These are phyloP conservation scores for Lodderomyces pseudojiufengensis DNA, from an alignment of 1,139 yeast genomes.

Conservation along the genomic window DNA sequence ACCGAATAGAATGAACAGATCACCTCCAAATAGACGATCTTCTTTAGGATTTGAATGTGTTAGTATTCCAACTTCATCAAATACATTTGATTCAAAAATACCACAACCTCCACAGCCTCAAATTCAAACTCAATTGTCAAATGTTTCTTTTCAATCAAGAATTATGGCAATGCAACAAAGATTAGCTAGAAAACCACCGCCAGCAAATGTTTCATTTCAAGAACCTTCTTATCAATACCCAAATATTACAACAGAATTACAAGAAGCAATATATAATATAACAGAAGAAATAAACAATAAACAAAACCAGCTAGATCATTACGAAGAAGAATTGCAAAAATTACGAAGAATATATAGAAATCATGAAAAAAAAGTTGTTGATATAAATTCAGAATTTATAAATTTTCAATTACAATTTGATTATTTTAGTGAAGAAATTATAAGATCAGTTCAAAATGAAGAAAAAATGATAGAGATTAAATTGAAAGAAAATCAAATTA, in stretches of 20 bases:
- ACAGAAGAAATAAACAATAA: constrained; percentile 12
- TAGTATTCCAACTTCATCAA: constrained; percentile 6
- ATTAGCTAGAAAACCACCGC: constrained; percentile 10
- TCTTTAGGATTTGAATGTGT: constrained; percentile 12
- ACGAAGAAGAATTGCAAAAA: constrained; percentile 22
- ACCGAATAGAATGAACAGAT: constrained; percentile 5
- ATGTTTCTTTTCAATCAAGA: constrained; percentile 6
- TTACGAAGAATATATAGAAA: constrained; percentile 23
- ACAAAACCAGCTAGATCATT: constrained; percentile 13
- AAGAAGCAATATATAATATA: constrained; percentile 16
- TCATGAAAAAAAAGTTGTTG: constrained; percentile 18
- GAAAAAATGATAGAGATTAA: constrained; percentile 26
- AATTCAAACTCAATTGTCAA: constrained; percentile 4
- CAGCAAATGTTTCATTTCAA: constrained; percentile 5
- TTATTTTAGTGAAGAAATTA: constrained; percentile 24
- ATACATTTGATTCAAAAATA: constrained; percentile 8
- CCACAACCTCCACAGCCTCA: constrained; percentile 8
- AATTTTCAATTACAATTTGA: constrained; percentile 22
- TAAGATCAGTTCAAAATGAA: constrained; percentile 25
- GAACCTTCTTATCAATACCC: constrained; percentile 2
- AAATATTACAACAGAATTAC: constrained; percentile 11
- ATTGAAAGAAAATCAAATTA: constrained; percentile 21
- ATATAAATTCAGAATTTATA: constrained; percentile 17
- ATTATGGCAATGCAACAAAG: constrained; percentile 11
- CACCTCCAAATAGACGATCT: constrained; percentile 6